phyloP scores from a whole-genome alignment of 2,329 filamentous ascomycete genomes.

The Eutypella sp. region DNA sequence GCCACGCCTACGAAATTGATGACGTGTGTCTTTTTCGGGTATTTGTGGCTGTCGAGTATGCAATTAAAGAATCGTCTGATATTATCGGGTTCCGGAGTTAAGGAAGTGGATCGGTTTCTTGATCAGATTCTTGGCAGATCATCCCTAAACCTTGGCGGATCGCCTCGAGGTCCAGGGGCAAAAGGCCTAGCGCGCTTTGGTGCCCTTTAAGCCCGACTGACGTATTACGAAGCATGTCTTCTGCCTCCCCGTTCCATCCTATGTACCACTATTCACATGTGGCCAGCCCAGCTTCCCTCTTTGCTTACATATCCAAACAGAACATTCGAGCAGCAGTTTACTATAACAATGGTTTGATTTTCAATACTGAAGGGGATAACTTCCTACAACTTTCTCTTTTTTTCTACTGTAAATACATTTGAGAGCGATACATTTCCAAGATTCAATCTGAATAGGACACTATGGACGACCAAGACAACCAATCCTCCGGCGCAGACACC shows the following conservation, averaged over 20 bases:
- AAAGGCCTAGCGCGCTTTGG: too few relatives aligned
- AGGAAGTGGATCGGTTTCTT: too few relatives aligned
- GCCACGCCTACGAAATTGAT: neutral
- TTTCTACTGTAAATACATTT: too few relatives aligned
- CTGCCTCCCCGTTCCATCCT: constrained; percentile 6
- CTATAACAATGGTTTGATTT: neutral
- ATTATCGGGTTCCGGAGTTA: neutral
- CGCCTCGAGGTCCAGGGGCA: neutral
- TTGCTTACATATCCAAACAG: neutral
- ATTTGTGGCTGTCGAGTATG: neutral
- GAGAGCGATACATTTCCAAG: neutral
- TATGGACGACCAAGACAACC: constrained; percentile 13
- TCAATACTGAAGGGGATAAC: too few relatives aligned
- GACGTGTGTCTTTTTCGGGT: too few relatives aligned
- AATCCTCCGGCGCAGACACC: constrained; percentile 7
- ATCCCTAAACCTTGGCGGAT: neutral
- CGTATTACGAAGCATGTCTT: constrained; percentile 33
- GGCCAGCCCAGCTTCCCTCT: neutral
- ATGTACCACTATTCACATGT: neutral
- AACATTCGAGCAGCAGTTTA: neutral
- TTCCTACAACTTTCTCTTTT: too few relatives aligned
- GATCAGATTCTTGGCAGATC: too few relatives aligned
- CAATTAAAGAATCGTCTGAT: neutral
- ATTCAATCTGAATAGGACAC: too few relatives aligned
- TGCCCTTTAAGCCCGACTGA: constrained; percentile 11